phyloP scores from a whole-genome alignment of 2,329 filamentous ascomycete species.

The Exserohilum rostratum region DNA sequence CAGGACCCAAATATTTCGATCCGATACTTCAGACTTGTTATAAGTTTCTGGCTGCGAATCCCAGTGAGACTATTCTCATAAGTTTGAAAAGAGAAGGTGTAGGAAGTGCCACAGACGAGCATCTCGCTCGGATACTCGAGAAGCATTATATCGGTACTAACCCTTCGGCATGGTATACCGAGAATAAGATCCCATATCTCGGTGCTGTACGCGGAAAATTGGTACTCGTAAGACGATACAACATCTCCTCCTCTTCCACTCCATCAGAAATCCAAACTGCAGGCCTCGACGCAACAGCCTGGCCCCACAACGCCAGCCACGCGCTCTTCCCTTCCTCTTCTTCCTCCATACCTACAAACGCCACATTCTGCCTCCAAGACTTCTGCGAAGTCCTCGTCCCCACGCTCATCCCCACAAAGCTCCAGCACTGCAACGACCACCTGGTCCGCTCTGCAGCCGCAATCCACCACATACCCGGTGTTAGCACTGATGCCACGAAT shows the following conservation, averaged over 20 bases:
- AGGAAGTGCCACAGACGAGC: constrained; percentile 77
- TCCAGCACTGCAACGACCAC: constrained; percentile 73
- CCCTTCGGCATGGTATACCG: constrained; percentile 75
- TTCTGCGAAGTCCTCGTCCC: constrained; percentile 86
- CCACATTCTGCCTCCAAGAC: constrained; percentile 79
- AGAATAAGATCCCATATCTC: constrained; percentile 73
- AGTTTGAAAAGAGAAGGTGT: constrained; percentile 90
- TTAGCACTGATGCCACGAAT: constrained; percentile 46
- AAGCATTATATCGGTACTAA: constrained; percentile 69
- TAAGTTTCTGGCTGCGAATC: constrained; percentile 76
- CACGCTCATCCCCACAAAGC: constrained; percentile 79
- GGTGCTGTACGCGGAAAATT: constrained; percentile 82
- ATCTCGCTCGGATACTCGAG: constrained; percentile 75
- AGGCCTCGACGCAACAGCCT: constrained; percentile 66
- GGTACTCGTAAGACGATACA: constrained; percentile 82
- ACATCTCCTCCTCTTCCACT: constrained; percentile 46
- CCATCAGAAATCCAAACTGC: not conserved
- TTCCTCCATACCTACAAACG: not conserved
- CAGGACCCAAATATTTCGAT: constrained; percentile 78
- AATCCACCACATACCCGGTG: constrained; percentile 47
- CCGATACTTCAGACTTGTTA: constrained; percentile 74
- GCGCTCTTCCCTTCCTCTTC: constrained; percentile 66
- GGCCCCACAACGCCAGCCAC: constrained; percentile 89
- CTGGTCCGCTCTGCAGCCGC: constrained; percentile 68
- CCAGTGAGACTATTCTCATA: constrained; percentile 82